A percentile compares a stretch with the other conserved stretches of the same genome.
These are phyloP conservation scores for Sugiyamaella sp. DNA, from an alignment of 1,139 yeast species.

Conservation along the genomic window DNA sequence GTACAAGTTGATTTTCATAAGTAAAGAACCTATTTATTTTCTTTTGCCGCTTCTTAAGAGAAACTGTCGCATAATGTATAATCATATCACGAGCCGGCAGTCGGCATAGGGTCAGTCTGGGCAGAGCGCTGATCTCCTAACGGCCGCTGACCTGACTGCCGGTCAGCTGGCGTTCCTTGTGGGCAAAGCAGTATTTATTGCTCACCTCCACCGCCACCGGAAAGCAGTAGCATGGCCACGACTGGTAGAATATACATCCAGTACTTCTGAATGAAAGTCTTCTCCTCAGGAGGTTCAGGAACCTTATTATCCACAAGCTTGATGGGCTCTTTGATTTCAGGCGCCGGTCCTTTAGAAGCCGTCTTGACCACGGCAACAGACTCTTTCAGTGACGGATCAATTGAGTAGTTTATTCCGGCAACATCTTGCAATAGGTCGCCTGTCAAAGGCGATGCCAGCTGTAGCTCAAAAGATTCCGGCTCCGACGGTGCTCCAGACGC, in stretches of 20 bases:
- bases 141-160: too few relatives aligned
- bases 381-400: constrained; percentile 14
- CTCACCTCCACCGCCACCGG: constrained; percentile 31
- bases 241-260: constrained; percentile 45
- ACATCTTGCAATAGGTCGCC: constrained; percentile 17
- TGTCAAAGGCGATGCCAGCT: constrained; percentile 17
- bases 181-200: background rate
- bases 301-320: constrained; percentile 37
- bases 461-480: constrained; percentile 24
- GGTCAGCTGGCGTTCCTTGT: background rate
- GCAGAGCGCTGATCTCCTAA: too few relatives aligned
- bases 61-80: background rate
- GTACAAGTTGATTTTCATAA: background rate
- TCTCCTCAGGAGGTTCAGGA: constrained; percentile 35
- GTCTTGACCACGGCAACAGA: constrained; percentile 21
- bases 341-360: constrained; percentile 32
- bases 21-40: background rate
- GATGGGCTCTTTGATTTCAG: constrained; percentile 35
- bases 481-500: constrained; percentile 1
- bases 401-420: constrained; percentile 21
- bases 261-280: constrained; percentile 44
- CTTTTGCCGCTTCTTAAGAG: background rate
- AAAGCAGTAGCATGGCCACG: constrained; percentile 36
- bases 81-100: background rate
- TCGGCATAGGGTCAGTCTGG: too few relatives aligned